Evolutionary conservation across 805 yeast genomes (phyloP), one percentile per base, ranked within the genome.

Genomic region (Myxozyma monticola): DNA sequence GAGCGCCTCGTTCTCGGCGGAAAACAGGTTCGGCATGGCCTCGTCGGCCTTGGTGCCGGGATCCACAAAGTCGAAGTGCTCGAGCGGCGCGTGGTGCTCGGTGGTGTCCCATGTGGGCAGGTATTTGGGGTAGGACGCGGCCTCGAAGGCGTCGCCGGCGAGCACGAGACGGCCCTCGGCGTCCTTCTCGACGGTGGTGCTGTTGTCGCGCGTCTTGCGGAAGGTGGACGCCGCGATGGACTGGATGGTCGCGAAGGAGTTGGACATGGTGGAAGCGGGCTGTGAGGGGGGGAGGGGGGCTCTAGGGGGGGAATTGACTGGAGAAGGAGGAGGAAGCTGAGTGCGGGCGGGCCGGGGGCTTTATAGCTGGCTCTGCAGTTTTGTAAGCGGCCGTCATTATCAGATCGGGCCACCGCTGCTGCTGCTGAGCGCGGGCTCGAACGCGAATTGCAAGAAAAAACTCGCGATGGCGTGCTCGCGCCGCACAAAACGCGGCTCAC

Each of bases 21-120:
- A 60, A 58, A 81, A 76, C 49, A 84, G 71, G 59, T 74, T 76
- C 21, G 74, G 72, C 45, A 79, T 73, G 1, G 66, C 54, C n/a
- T 80, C 77, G 62, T 83, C 84, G n/a, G 84, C 89, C 48, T 76
- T 71, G 25, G 71, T 65, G n/a, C 84, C 89, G n/a, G 83, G 80
- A 60, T 84, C 90, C 28, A 66, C 66, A 62, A 71, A 76, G 62
- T 78, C 79, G 68, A 79, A 81, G 48, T 78, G 77, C 58, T 75
- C 73, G 57, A 77, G 71, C 14, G 82, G 77, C 14, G 72, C 74
- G 61, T 67, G 74, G 59, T 76, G 76, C 60, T 79, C 76, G 18
- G 63, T 69, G n/a, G 82, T 82, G 62, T 82, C 79, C 85, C 85
- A 83, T 1, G 85, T 76, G 14, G 88, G 88, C 40, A 82, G 72